A percentile compares a stretch with the other conserved stretches of the same genome.
These are phyloP conservation scores for Citeromyces matritensis DNA, from an alignment of 805 yeast genomes.

Conservation along the genomic window DNA sequence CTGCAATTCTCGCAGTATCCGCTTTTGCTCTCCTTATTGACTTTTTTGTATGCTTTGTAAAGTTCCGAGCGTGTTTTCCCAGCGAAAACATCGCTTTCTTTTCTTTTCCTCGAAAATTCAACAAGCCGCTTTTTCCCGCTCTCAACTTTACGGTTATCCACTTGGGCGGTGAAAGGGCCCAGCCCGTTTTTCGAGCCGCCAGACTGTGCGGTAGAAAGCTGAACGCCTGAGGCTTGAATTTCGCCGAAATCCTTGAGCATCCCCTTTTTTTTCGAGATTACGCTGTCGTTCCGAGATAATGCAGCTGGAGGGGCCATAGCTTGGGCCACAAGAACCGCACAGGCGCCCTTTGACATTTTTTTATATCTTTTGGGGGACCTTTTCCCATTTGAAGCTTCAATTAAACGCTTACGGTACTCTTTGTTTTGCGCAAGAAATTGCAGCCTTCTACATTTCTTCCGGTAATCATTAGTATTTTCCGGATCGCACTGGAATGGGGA, in stretches of 20 bases:
- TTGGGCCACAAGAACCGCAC: conserved; percentile 7
- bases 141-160: conserved; percentile 31
- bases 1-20: conserved; percentile 95
- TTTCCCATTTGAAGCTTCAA: conserved; percentile 3
- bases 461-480: conserved; percentile 8
- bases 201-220: conserved; percentile 14
- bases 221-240: conserved; percentile 47
- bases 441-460: conserved; percentile 14
- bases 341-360: not conserved
- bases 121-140: conserved; percentile 23
- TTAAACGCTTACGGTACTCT: conserved; percentile 14
- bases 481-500: conserved; percentile 70
- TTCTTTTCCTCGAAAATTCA: conserved; percentile 8
- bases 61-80: conserved; percentile 1
- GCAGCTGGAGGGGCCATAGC: conserved; percentile 11
- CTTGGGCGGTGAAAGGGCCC: conserved; percentile 44
- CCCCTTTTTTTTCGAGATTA: not conserved
- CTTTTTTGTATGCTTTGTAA: conserved; percentile 2
- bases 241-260: conserved; percentile 27
- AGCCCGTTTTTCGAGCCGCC: conserved; percentile 32
- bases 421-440: conserved; percentile 15
- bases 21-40: conserved; percentile 17
- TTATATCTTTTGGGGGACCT: not conserved
- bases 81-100: conserved; percentile 3
- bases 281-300: conserved; percentile 8